A percentile compares a stretch with the other conserved stretches of the same genome.
Conservation (phyloP, 805 yeast genomes). For the Deakozyma indianensis region DNA sequence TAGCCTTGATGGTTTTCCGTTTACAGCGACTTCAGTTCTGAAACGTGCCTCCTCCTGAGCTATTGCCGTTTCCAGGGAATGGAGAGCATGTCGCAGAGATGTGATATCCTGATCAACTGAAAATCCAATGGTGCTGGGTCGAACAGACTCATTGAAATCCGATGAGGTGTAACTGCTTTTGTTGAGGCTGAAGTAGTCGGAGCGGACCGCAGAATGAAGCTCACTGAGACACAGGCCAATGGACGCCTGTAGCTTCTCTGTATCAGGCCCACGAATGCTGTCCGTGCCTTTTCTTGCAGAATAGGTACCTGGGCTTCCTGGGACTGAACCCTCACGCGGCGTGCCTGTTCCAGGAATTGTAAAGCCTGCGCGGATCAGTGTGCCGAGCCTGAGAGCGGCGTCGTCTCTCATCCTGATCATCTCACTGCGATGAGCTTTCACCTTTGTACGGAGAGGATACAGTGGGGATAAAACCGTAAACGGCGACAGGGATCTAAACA, state of each 20-base stretch:
- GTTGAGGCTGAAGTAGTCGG: not conserved
- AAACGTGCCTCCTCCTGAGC: not conserved
- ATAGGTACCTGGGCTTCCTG: not conserved
- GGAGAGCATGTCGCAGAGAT: not conserved
- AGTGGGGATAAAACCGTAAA: not conserved
- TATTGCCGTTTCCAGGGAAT: not conserved
- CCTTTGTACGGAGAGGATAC: not conserved
- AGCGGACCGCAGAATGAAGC: not conserved
- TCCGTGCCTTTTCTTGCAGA: not conserved
- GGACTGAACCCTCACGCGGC: not conserved
- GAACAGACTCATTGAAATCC: not conserved
- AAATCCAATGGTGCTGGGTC: not conserved
- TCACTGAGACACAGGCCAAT: not conserved
- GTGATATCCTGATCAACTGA: not conserved
- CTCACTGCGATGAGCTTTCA: not conserved
- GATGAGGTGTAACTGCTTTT: not conserved
- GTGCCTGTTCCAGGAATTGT: not conserved
- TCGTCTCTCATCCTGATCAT: conserved; percentile 2
- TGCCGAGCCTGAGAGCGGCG: conserved; percentile 7
- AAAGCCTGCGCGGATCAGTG: conserved; percentile 4
- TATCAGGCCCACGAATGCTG: too few species aligned
- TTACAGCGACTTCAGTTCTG: not conserved
- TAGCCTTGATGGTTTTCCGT: conserved; percentile 9
- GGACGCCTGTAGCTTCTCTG: not conserved
- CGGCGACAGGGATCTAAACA: not conserved